Conservation (phyloP, 2,329 filamentous ascomycete species). For the Neospermospora avenae region DNA sequence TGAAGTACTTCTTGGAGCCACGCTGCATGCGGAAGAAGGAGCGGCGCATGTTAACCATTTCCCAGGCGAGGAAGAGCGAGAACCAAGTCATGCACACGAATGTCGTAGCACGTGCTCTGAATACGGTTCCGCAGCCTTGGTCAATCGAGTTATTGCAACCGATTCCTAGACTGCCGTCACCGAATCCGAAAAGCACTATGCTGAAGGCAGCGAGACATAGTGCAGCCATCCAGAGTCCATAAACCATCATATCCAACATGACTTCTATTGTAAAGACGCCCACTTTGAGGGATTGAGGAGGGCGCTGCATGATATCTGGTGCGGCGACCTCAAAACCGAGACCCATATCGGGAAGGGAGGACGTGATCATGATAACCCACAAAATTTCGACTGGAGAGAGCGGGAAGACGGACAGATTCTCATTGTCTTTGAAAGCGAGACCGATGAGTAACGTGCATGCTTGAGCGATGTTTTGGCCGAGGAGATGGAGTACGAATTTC, state of each 20-base stretch:
- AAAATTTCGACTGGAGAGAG: constrained; percentile 82
- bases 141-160: constrained; percentile 59
- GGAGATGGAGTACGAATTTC: constrained; percentile 62
- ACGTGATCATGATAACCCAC: constrained; percentile 94
- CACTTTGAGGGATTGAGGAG: constrained; percentile 64
- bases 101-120: constrained; percentile 68
- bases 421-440: constrained; percentile 72
- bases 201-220: constrained; percentile 63
- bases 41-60: constrained; percentile 69
- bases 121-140: constrained; percentile 57
- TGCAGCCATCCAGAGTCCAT: constrained; percentile 73
- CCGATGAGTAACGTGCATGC: constrained; percentile 79
- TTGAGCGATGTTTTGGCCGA: constrained; percentile 76
- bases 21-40: constrained; percentile 75
- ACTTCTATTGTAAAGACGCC: constrained; percentile 79
- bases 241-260: constrained; percentile 74
- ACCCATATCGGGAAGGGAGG: constrained; percentile 82
- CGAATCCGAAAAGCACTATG: constrained; percentile 60
- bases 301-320: constrained; percentile 72
- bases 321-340: constrained; percentile 76
- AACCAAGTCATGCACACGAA: constrained; percentile 76
- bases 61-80: constrained; percentile 74
- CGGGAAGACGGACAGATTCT: constrained; percentile 76
- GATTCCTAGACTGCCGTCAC: constrained; percentile 51
- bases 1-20: constrained; percentile 55